These are phyloP conservation scores for Rhodotorula sp. DNA, from an alignment of 1,284 basidiomycete genomes.

Conservation along the genomic window DNA sequence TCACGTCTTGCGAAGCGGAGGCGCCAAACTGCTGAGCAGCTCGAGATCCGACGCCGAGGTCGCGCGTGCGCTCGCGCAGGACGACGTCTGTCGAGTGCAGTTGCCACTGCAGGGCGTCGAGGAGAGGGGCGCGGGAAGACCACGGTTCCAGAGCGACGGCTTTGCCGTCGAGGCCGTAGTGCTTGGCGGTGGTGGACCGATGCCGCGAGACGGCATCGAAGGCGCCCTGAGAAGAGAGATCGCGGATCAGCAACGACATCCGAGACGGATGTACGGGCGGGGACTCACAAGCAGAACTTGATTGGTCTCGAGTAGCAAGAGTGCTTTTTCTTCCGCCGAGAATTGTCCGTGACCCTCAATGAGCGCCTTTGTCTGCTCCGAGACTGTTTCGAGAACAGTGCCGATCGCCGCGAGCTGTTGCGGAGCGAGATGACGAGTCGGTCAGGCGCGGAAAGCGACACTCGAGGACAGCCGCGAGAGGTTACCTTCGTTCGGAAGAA, in stretches of 20 bases:
- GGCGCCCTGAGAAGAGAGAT: conserved; percentile 57
- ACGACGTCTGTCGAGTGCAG: conserved; percentile 65
- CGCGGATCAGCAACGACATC: not conserved
- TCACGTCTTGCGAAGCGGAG: conserved; percentile 44
- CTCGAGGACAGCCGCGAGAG: not conserved
- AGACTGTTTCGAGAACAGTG: conserved; percentile 48
- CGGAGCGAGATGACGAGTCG: not conserved
- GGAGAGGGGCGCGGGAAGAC: conserved; percentile 69
- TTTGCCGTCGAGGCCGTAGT: conserved; percentile 72
- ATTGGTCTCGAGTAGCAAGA: conserved; percentile 68
- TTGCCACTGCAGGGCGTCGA: conserved; percentile 69
- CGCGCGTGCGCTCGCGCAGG: conserved; percentile 54
- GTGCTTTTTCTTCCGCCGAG: conserved; percentile 46
- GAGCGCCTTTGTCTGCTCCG: conserved; percentile 43
- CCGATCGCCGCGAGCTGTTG: conserved; percentile 45
- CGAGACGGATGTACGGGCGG: not conserved
- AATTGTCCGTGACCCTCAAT: conserved; percentile 42
- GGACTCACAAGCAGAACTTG: conserved; percentile 64
- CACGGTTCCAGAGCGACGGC: conserved; percentile 64
- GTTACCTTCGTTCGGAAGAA: conserved; percentile 77
- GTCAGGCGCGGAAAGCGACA: conserved; percentile 4
- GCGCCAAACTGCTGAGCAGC: conserved; percentile 42
- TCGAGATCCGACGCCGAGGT: conserved; percentile 54
- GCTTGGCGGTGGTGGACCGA: conserved; percentile 65
- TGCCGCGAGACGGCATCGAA: conserved; percentile 71